Base-by-base conservation (phyloP, 805 yeast species). In the Torulaspora maleeae region DNA sequence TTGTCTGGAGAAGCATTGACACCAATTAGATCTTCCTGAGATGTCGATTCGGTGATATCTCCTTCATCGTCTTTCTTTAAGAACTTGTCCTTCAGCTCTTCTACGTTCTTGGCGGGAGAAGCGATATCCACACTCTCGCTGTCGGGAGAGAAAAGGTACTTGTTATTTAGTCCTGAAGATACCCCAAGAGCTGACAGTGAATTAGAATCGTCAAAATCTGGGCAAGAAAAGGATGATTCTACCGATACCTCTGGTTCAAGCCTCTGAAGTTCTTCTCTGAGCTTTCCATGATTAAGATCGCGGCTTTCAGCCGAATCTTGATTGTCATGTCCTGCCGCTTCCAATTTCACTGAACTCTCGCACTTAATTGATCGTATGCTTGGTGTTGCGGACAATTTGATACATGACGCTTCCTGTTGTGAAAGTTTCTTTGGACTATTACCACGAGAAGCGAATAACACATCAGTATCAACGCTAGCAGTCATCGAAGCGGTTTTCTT, bases 41-140 rank as follows among this genome's bases (percentile, higher is more conserved):
- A 41, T 47, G 40, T 45, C 19, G 41, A 46, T 15, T 50, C 58
- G 6, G 45, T 45, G 8, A 35, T 38, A 8, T 52, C 36, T 12
- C 47, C 51, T n/a, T 36, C 44, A 9, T 36, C 49, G 4, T 47
- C 53, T 11, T 43, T 36, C 10, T 54, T 52, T n/a, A 63, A 44
- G 36, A 64, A 63, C 41, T 59, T 58, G 37, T 56, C 59, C 38
- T 60, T 62, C 34, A 64, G 49, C 27, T 50, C 53, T 25, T 64
- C 65, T 11, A 64, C 51, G 41, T 64, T 59, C 47, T 60, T 63
- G 24, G 52, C 60, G 8, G 68, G 68, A 6, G 68, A 64, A 22
- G 63, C 61, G 20, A 44, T 51, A 44, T 61, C 64, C 2, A 51
- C 33, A 29, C 56, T 52, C 8, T 50, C 66, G 15, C 44, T 49